Evolutionary conservation across 208 protist species (phyloP).

Genomic region (Leishmania aethiopica): DNA sequence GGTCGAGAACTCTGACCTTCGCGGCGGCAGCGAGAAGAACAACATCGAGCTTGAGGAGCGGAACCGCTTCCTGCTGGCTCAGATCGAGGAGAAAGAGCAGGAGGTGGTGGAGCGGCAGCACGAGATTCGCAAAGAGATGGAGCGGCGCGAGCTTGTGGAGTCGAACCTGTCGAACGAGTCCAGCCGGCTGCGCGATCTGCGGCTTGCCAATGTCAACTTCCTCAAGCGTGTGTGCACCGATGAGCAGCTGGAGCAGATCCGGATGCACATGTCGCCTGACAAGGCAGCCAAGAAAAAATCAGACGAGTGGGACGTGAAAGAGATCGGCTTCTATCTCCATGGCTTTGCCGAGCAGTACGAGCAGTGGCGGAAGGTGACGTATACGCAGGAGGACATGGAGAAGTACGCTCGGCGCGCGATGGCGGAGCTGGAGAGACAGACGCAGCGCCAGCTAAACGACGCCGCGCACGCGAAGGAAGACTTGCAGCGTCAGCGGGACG

Average conservation of each 20-base stretch:
- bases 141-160: conserved; percentile 61
- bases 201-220: conserved; percentile 76
- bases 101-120: conserved; percentile 59
- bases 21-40: conserved; percentile 72
- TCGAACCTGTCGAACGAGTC: conserved; percentile 72
- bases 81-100: conserved; percentile 75
- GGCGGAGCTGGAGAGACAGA: conserved; percentile 66
- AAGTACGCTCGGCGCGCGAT: conserved; percentile 74
- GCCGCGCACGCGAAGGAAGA: conserved; percentile 65
- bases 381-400: conserved; percentile 89
- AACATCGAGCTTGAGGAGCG: conserved; percentile 88
- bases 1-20: conserved; percentile 86
- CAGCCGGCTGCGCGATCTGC: conserved; percentile 68
- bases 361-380: conserved; percentile 73
- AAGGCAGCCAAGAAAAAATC: conserved; percentile 64
- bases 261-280: conserved; percentile 61
- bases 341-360: conserved; percentile 80
- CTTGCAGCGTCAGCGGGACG: conserved; percentile 64
- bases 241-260: conserved; percentile 70
- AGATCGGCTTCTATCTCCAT: conserved; percentile 81
- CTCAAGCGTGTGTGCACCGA: conserved; percentile 87
- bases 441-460: conserved; percentile 78
- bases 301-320: conserved; percentile 87
- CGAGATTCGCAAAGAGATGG: conserved; percentile 62
- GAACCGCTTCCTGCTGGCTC: conserved; percentile 61